Base-by-base conservation (phyloP, 768 basidiomycete genomes). In the Lentinus brumalis region DNA sequence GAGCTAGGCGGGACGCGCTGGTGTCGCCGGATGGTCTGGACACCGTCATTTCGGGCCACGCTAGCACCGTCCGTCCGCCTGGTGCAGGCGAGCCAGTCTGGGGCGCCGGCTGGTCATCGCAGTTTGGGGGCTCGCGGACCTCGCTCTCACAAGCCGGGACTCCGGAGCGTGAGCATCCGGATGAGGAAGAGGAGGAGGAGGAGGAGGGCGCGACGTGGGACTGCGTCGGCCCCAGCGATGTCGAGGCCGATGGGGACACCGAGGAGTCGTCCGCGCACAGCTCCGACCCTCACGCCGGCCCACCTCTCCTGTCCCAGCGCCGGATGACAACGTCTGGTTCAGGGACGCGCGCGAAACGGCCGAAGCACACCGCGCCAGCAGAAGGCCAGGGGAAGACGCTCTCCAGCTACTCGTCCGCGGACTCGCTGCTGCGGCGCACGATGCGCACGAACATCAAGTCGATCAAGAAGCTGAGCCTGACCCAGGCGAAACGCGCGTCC, bases 321-420 rank as follows among this genome's bases (percentile, higher is more conserved):
- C 53, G 45, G 5, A 46, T 29, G 47, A 60, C 47, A 30, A 52
- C 45, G 21, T 26, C 21, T 26, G 21, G 21, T 26, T 35, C 35
- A 3, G 35, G 11, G 6, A 7, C 35, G 35, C 35, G 35, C 35
- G 35, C 11, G 35, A 35, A 44, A 4, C 47, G 21, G 31, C 15
- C 21, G 32, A 50, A 15, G 46, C 11, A 29, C 5, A 32, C 46
- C 12, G 49, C 53, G 11, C 38, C 6, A 11, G 7, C 11, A 11
- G 35, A 56, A 35, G 57, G 40, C 47, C 44, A 31, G 18, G 30
- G 47, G 12, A 63, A 55, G 3, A 66, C 64, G 15, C 65, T 72
- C 14, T 64, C 63, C 1, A 69, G 63, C 46, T 72, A 72, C 52
- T 62, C 71, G 0, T 72, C 71, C 5, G 71, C 59, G 0, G 71